A percentile compares a stretch with the other conserved stretches of the same genome.
phyloP scores from a whole-genome alignment of 2,329 filamentous ascomycete species.

The Apiospora phragmitis region DNA sequence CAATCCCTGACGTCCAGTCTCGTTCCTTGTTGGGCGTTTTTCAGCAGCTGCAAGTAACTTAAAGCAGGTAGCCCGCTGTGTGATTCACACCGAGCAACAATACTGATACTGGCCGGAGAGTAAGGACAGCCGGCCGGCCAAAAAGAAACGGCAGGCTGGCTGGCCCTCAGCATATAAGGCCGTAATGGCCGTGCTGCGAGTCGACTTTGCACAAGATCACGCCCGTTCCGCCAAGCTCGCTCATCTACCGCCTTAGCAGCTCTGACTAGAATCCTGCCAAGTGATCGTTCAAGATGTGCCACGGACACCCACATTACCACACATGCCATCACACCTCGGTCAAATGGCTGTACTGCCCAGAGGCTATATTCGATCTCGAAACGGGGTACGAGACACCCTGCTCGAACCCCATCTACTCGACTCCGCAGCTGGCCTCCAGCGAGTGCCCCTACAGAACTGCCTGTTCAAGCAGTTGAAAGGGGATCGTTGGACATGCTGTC shows the following conservation, averaged over 20 bases:
- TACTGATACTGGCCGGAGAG: not conserved
- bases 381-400: constrained; percentile 53
- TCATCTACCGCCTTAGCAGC: not conserved
- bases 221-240: not conserved
- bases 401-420: constrained; percentile 47
- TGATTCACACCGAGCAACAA: constrained; percentile 5
- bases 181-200: not conserved
- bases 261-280: not conserved
- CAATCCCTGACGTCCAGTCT: not conserved
- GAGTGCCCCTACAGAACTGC: constrained; percentile 52
- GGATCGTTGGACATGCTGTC: constrained; percentile 52
- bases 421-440: constrained; percentile 42
- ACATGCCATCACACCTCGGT: constrained; percentile 56
- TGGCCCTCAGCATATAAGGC: not conserved
- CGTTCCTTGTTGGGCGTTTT: not conserved
- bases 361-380: constrained; percentile 46
- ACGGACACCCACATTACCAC: constrained; percentile 54
- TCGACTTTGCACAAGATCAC: not conserved
- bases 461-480: constrained; percentile 50
- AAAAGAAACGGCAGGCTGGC: not conserved
- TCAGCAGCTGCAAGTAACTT: not conserved
- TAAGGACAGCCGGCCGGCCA: not conserved
- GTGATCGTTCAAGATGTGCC: constrained; percentile 44
- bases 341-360: constrained; percentile 56
- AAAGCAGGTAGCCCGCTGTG: not conserved